Conservation (phyloP, 352 stramenopile genomes). For the Halophytophthora batemanensis region DNA sequence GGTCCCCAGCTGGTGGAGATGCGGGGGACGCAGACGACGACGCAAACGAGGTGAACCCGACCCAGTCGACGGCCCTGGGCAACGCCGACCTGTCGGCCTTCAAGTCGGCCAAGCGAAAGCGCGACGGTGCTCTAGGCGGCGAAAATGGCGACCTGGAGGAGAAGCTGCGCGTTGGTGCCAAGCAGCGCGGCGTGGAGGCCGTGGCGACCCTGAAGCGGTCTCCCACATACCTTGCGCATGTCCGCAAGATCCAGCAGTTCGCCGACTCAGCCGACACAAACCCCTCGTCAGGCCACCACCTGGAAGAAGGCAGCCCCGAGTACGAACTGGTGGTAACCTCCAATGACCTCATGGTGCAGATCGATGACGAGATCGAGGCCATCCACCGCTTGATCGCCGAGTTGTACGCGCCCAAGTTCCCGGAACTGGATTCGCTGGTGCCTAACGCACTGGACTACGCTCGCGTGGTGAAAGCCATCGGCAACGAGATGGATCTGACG, state of each 20-base stretch:
- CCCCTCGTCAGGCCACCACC: conserved; percentile 17
- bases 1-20: conserved; percentile 6
- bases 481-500: conserved; percentile 94
- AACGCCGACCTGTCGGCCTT: conserved; percentile 3
- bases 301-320: conserved; percentile 64
- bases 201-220: conserved; percentile 77
- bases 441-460: conserved; percentile 92
- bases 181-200: conserved; percentile 50
- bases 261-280: conserved; percentile 31
- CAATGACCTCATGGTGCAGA: conserved; percentile 92
- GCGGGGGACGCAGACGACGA: conserved; percentile 15
- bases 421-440: conserved; percentile 93
- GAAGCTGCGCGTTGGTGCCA: conserved; percentile 37
- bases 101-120: conserved; percentile 21
- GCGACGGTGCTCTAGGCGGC: conserved; percentile 13
- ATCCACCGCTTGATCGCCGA: conserved; percentile 91
- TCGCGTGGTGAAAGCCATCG: conserved; percentile 89
- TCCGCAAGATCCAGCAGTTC: conserved; percentile 63
- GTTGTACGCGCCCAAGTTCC: conserved; percentile 93
- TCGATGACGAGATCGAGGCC: conserved; percentile 91
- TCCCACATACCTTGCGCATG: conserved; percentile 63
- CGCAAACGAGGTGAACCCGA: conserved; percentile 15
- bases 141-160: conserved; percentile 32
- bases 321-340: conserved; percentile 87
- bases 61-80: conserved; percentile 9